phyloP scores from a whole-genome alignment of 352 stramenopile genomes.

The Phytophthora capsici region DNA sequence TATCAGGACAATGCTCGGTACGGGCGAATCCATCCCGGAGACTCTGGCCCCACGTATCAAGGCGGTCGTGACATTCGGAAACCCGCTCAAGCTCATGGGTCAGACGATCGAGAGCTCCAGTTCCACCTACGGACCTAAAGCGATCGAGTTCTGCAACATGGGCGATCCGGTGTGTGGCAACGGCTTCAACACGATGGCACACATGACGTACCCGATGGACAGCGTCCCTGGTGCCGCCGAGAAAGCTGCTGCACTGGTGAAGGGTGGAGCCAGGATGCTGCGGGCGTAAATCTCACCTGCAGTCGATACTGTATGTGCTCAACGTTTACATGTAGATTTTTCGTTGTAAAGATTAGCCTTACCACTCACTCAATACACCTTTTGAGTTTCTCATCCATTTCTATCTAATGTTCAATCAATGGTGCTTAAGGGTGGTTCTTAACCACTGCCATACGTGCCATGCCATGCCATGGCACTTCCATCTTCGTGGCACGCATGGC shows the following conservation, averaged over 20 bases:
- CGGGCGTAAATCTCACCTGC: constrained; percentile 5
- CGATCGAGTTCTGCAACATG: constrained; percentile 39
- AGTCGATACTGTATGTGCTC: no score
- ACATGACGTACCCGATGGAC: constrained; percentile 37
- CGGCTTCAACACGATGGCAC: constrained; percentile 40
- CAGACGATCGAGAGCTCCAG: constrained; percentile 36
- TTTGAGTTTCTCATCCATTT: no score
- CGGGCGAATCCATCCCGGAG: constrained; percentile 31
- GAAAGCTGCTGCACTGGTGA: constrained; percentile 30
- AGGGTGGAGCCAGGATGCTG: constrained; percentile 1
- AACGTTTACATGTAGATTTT: neutral
- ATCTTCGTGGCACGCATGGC: no score
- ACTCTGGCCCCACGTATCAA: constrained; percentile 33
- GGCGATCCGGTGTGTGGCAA: constrained; percentile 41
- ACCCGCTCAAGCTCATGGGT: constrained; percentile 38
- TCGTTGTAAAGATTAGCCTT: no score
- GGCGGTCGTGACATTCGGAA: constrained; percentile 46
- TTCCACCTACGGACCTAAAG: constrained; percentile 34
- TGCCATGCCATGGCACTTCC: no score
- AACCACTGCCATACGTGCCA: no score
- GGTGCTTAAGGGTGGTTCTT: no score
- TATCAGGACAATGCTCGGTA: constrained; percentile 33
- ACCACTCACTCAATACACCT: no score
- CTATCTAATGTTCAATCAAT: no score
- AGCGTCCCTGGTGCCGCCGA: constrained; percentile 32